These are phyloP conservation scores for Alternaria postmessia DNA, from an alignment of 2,329 filamentous ascomycete species.

Conservation along the genomic window DNA sequence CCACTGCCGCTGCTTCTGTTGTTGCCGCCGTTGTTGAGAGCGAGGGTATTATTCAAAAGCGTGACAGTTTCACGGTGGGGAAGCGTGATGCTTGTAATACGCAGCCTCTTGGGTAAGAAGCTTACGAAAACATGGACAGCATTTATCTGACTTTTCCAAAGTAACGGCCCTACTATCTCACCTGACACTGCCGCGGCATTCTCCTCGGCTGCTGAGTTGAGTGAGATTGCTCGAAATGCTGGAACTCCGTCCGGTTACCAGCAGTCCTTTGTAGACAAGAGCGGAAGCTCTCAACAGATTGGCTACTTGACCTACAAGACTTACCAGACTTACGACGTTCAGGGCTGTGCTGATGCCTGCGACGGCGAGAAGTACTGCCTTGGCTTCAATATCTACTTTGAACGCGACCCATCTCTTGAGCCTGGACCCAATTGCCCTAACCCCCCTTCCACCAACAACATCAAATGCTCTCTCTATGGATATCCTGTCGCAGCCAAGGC, in stretches of 20 bases:
- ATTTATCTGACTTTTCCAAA: no score
- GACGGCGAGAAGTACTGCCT: conserved; percentile 33
- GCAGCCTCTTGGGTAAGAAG: conserved; percentile 4
- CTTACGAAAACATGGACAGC: no score
- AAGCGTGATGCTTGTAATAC: no score
- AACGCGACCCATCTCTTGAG: conserved; percentile 33
- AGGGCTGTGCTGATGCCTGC: conserved; percentile 30
- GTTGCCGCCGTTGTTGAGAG: conserved; percentile 23
- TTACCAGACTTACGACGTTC: conserved; percentile 26
- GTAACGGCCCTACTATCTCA: no score
- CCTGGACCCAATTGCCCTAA: conserved; percentile 26
- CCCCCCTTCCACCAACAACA: conserved; percentile 33
- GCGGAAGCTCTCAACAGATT: conserved; percentile 31
- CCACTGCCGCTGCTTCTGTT: background rate
- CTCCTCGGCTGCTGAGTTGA: no score
- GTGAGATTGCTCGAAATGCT: conserved; percentile 18
- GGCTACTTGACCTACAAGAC: conserved; percentile 41
- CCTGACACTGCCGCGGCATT: no score
- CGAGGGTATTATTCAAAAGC: conserved; percentile 18
- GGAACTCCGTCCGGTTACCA: no score
- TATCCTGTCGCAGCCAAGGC: conserved; percentile 27
- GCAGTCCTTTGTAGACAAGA: conserved; percentile 25
- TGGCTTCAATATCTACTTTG: conserved; percentile 42
- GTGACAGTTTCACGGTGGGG: background rate
- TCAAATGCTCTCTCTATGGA: conserved; percentile 41